Base-by-base conservation (phyloP, 2,329 filamentous ascomycete genomes). In the Colletotrichum graminicola region DNA sequence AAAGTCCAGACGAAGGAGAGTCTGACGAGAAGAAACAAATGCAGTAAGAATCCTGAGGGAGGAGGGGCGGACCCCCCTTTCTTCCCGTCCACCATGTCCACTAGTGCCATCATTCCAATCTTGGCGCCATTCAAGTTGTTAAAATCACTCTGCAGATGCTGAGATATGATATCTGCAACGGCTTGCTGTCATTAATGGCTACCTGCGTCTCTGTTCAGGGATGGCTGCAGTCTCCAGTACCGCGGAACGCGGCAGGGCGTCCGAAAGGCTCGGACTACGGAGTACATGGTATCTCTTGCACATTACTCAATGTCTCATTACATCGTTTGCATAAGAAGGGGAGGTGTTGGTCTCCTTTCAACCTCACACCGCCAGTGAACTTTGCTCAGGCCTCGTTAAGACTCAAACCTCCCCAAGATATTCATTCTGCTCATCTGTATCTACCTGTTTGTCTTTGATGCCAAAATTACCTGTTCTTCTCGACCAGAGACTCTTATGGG, bases 181-280 rank as follows among this genome's bases (percentile, higher is more conserved):
- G 36, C 16, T 12, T 26, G n/a, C 23, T 52, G 29, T 3, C 11
- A 45, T 67, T 52, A 14, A n/a, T 39, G 43, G 64, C 32, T 43
- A 39, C 29, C 14, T 49, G 54, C 39, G 29, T 39, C 45, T 60
- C 29, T 18, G 41, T 34, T 36, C 63, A 57, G 49, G 63, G 39
- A 56, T 60, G 29, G 5, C 18, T 18, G 60, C 54, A 39, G 54
- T 68, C 63, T 60, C 59, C 69, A 68, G 65, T 43, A 64, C 65
- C 69, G 69, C 69, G 69, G 66, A 72, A 72, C 59, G 54, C 69
- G 69, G 69, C 32, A 47, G 39, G 45, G 23, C 47, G 57, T 54
- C 65, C 65, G 43, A 43, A 32, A 45, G 57, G 59, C 47, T 59
- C 54, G 49, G 52, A 55, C 39, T 55, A 54, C 54, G 49, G 52